These are phyloP conservation scores for Monosporascus sp. DNA, from an alignment of 2,329 filamentous ascomycete species.

Conservation along the genomic window DNA sequence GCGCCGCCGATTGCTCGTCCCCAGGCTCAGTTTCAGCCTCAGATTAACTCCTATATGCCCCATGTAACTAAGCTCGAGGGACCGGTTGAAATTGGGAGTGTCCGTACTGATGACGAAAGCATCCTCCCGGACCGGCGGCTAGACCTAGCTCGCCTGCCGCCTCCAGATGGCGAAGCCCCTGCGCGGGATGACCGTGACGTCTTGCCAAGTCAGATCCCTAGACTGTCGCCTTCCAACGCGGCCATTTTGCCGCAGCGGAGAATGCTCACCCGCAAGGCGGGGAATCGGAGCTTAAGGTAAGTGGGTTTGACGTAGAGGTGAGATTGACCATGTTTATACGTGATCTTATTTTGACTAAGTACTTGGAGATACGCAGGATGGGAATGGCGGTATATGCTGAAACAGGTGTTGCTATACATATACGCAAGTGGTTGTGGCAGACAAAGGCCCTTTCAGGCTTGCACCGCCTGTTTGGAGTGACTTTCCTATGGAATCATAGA, in stretches of 20 bases:
- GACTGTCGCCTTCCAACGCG: neutral
- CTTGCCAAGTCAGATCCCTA: conserved; percentile 14
- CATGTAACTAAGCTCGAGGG: neutral
- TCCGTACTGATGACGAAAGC: neutral
- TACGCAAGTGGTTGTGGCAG: no score
- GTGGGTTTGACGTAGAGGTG: neutral
- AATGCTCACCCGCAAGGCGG: conserved; percentile 6
- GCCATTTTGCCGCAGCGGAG: neutral
- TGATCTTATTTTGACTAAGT: neutral
- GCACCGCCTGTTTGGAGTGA: no score
- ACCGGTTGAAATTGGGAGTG: neutral
- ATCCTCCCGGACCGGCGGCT: neutral
- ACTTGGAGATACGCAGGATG: neutral
- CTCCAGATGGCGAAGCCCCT: neutral
- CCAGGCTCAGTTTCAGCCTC: neutral
- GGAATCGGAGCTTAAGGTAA: conserved; percentile 2
- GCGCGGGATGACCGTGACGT: conserved; percentile 2
- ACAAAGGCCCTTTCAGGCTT: no score
- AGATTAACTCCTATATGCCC: neutral
- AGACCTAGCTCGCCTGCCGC: neutral
- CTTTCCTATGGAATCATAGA: no score
- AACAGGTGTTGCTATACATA: no score
- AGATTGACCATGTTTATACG: no score
- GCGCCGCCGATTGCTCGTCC: neutral
- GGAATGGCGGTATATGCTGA: no score